phyloP scores from a whole-genome alignment of 192 early-diverging fungal species.

The Rhizophagus clarus region DNA sequence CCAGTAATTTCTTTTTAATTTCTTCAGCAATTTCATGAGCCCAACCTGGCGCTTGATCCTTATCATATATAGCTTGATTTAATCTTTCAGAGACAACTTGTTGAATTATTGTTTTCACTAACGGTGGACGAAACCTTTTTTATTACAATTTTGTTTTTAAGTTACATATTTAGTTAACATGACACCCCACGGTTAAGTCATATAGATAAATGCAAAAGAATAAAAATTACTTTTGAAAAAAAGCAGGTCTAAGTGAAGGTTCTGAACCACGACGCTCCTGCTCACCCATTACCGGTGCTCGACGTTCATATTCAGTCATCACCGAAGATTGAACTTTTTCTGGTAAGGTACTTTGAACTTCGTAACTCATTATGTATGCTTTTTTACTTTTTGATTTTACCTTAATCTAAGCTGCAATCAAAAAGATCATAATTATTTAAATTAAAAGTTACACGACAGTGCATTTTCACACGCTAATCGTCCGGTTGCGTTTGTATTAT shows the following conservation, averaged over 20 bases:
- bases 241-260: no score
- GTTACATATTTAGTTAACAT: neutral
- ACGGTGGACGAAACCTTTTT: constrained; percentile 14
- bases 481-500: neutral
- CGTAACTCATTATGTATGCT: no score
- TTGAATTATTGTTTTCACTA: constrained; percentile 20
- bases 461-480: neutral
- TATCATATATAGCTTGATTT: constrained; percentile 31
- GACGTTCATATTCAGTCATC: no score
- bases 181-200: neutral
- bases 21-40: constrained; percentile 31
- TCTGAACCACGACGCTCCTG: no score
- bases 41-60: constrained; percentile 32
- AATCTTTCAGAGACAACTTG: constrained; percentile 22
- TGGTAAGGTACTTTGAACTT: no score
- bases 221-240: neutral
- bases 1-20: constrained; percentile 27
- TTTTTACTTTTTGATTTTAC: no score
- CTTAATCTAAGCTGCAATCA: no score
- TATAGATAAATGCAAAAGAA: neutral
- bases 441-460: no score
- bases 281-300: no score
- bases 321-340: no score
- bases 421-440: no score
- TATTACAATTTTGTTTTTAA: neutral